These are phyloP conservation scores for Lolium perenne DNA, from an alignment of 176 grass and related monocot genomes.

Conservation along the genomic window DNA sequence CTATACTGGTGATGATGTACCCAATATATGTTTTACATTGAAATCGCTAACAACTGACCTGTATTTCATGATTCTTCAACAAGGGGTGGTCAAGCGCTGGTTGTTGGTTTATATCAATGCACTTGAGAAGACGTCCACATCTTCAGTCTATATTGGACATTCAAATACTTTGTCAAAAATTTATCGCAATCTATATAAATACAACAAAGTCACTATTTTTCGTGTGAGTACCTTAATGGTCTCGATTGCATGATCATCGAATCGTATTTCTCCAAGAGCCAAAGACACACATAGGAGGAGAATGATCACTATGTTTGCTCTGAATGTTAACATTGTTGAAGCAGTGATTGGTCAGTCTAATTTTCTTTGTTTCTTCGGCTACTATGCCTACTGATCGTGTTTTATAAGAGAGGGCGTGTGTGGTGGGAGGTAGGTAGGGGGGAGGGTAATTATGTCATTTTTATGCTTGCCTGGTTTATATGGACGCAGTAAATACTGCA, in stretches of 20 bases:
- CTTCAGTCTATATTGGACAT: neutral
- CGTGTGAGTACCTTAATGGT: neutral
- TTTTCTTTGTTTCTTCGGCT: neutral
- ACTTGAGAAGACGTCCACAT: neutral
- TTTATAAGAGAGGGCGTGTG: neutral
- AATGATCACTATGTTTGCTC: neutral
- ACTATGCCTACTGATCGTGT: neutral
- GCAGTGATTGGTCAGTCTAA: neutral
- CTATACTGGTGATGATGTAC: neutral
- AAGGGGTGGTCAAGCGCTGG: neutral
- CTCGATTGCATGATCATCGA: neutral
- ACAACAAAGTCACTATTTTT: neutral
- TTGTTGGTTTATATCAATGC: neutral
- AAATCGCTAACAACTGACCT: neutral
- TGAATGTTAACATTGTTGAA: neutral
- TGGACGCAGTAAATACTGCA: neutral
- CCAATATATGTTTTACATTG: neutral
- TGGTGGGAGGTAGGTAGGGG: neutral
- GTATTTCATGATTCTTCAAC: slow-evolving; percentile 1
- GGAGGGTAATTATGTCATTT: neutral
- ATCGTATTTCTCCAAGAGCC: neutral
- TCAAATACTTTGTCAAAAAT: neutral
- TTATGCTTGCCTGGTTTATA: neutral
- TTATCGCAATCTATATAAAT: neutral
- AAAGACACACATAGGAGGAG: neutral